Conservation (phyloP, 805 yeast species). For the Metschnikowia lunata region DNA sequence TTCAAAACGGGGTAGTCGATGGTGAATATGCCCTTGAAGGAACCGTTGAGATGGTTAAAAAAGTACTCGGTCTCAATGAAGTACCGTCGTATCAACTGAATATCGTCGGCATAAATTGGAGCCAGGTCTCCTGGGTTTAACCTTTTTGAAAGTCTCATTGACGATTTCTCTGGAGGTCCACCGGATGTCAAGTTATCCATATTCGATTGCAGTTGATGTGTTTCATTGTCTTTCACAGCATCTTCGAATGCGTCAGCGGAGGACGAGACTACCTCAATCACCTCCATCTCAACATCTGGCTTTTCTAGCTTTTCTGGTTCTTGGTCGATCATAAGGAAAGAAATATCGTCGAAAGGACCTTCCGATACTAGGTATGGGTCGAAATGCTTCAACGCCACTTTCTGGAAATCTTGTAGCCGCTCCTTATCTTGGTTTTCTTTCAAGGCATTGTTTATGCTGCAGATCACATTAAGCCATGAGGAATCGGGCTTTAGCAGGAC, state of each 20-base stretch:
- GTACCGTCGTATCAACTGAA: conserved; percentile 20
- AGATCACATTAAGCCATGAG: conserved; percentile 27
- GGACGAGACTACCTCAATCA: neutral
- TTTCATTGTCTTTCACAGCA: neutral
- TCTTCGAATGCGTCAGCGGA: neutral
- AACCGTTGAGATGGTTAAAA: conserved; percentile 20
- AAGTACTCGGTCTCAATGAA: conserved; percentile 27
- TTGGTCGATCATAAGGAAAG: conserved; percentile 22
- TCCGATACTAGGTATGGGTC: conserved; percentile 53
- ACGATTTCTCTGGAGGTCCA: conserved; percentile 8
- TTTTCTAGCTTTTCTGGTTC: neutral
- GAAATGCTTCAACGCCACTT: conserved; percentile 38
- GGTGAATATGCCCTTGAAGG: conserved; percentile 5
- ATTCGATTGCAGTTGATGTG: neutral
- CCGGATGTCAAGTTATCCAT: neutral
- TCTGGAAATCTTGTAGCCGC: conserved; percentile 31
- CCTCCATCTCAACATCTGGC: neutral
- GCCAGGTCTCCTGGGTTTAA: conserved; percentile 24
- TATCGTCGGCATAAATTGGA: conserved; percentile 18
- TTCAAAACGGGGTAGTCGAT: conserved; percentile 4
- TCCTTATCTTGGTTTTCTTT: conserved; percentile 30
- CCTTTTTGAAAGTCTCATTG: conserved; percentile 30
- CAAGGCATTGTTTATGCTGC: conserved; percentile 31
- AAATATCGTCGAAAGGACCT: conserved; percentile 43
- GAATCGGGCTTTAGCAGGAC: conserved; percentile 7